Evolutionary conservation across 2,329 filamentous ascomycete species (phyloP).

Genomic region (Torrubiella hemipterigena): DNA sequence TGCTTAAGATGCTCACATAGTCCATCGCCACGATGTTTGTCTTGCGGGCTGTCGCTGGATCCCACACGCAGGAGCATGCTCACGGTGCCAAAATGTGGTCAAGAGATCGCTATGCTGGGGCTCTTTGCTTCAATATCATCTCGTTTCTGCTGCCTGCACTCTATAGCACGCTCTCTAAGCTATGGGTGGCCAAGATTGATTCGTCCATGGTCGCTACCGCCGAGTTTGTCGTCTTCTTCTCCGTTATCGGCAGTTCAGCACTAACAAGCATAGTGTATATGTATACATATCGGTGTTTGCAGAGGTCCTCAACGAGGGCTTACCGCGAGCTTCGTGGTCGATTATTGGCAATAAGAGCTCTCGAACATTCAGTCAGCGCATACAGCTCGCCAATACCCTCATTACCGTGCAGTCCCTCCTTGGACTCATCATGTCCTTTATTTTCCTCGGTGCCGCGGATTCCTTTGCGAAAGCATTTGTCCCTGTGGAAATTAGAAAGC

Average conservation of each 20-base stretch:
- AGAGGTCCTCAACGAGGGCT: slow-evolving; percentile 61
- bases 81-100: no score
- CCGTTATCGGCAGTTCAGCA: slow-evolving; percentile 26
- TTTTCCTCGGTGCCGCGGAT: slow-evolving; percentile 40
- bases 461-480: slow-evolving; percentile 51
- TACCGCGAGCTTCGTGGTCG: slow-evolving; percentile 55
- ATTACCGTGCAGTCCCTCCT: slow-evolving; percentile 47
- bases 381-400: slow-evolving; percentile 51
- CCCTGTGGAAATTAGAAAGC: slow-evolving; percentile 40
- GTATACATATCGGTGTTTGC: slow-evolving; percentile 57
- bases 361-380: slow-evolving; percentile 34
- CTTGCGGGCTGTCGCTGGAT: no score
- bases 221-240: slow-evolving; percentile 8
- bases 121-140: slow-evolving; percentile 48
- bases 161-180: slow-evolving; percentile 54
- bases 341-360: slow-evolving; percentile 54
- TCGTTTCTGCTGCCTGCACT: slow-evolving; percentile 55
- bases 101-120: slow-evolving; percentile 41
- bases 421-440: slow-evolving; percentile 46
- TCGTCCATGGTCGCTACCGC: slow-evolving; percentile 28
- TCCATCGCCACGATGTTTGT: no score
- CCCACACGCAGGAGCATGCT: no score
- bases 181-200: slow-evolving; percentile 61
- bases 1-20: no score
- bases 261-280: slow-evolving; percentile 49